Conservation (phyloP, 331 rosid species). For the Rhamnella rubrinervis region DNA sequence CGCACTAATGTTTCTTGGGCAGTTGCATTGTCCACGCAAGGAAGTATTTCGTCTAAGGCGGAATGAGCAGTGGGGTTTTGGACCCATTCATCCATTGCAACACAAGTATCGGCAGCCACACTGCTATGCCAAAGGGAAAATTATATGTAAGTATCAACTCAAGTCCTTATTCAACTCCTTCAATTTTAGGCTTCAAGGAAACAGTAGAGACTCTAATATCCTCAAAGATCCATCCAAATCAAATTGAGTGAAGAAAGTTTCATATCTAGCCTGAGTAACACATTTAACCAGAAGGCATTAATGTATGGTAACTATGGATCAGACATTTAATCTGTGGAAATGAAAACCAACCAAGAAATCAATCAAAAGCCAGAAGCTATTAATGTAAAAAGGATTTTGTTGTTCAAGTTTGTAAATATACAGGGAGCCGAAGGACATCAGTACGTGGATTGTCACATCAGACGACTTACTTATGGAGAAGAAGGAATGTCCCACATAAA, state of each 20-base stretch:
- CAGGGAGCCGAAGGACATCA: background rate
- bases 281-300: too few relatives aligned
- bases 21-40: constrained; percentile 49
- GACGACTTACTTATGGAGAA: constrained; percentile 59
- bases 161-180: too few relatives aligned
- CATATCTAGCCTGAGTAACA: too few relatives aligned
- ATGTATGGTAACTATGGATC: too few relatives aligned
- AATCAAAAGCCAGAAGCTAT: background rate
- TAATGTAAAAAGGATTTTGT: background rate
- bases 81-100: constrained; percentile 56
- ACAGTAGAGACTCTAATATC: too few relatives aligned
- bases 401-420: background rate
- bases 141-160: too few relatives aligned
- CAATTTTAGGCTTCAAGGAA: too few relatives aligned
- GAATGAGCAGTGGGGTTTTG: constrained; percentile 44
- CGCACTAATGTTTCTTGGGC: constrained; percentile 46
- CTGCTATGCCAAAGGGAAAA: constrained; percentile 15
- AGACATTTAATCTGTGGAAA: too few relatives aligned
- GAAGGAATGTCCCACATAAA: constrained; percentile 41
- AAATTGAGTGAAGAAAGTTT: too few relatives aligned
- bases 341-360: background rate
- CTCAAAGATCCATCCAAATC: too few relatives aligned
- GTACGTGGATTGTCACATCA: background rate
- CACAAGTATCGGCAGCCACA: constrained; percentile 56
- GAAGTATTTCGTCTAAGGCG: constrained; percentile 48